Evolutionary conservation across 1,284 basidiomycete genomes (phyloP).

Genomic region (Cryptococcus sp.): DNA sequence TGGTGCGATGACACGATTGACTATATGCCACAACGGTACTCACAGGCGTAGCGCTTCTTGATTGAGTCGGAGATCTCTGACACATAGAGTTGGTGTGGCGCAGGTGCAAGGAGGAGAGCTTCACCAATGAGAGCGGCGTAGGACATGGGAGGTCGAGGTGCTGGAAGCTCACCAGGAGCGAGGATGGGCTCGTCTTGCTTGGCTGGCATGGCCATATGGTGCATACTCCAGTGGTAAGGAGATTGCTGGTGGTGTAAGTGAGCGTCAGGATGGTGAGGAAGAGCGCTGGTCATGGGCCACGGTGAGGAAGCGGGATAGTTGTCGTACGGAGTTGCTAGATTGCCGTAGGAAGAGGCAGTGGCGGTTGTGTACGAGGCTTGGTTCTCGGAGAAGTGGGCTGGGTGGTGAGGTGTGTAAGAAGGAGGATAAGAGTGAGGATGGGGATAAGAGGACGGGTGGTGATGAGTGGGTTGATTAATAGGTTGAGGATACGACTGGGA

Average conservation of each 20-base stretch:
- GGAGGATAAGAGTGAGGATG: slow-evolving; percentile 3
- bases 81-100: slow-evolving; percentile 51
- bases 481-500: slow-evolving; percentile 1
- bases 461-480: slow-evolving; percentile 12
- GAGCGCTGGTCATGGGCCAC: not conserved
- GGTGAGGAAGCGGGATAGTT: slow-evolving; percentile 1
- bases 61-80: slow-evolving; percentile 51
- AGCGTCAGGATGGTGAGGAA: slow-evolving; percentile 1
- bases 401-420: not conserved
- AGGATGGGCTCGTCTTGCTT: slow-evolving; percentile 48
- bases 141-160: slow-evolving; percentile 45
- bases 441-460: slow-evolving; percentile 9
- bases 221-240: slow-evolving; percentile 22
- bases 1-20: too few relatives aligned
- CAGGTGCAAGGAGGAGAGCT: slow-evolving; percentile 41
- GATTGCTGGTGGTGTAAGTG: slow-evolving; percentile 14
- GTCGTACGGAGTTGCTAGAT: slow-evolving; percentile 4
- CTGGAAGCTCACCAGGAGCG: slow-evolving; percentile 42
- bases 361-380: slow-evolving; percentile 11
- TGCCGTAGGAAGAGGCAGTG: not conserved
- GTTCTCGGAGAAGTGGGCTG: slow-evolving; percentile 2
- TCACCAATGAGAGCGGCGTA: slow-evolving; percentile 53
- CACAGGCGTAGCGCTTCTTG: slow-evolving; percentile 49
- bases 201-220: slow-evolving; percentile 17
- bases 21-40: slow-evolving; percentile 19